Evolutionary conservation across 495 filamentous ascomycete species (phyloP).

Genomic region (Pseudevernia furfuracea): DNA sequence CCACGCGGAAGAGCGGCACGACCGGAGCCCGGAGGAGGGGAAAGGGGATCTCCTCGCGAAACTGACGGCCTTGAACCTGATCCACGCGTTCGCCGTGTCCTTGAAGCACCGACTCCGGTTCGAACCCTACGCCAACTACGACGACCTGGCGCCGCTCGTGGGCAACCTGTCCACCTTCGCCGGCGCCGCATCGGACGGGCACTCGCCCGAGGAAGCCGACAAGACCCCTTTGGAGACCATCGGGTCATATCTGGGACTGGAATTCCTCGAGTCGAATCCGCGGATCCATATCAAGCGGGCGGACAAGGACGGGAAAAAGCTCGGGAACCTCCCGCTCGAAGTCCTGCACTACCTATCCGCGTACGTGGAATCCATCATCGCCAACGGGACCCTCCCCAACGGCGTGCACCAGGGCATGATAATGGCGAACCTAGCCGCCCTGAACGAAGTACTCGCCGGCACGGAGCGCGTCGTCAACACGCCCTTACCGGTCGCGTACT

Average conservation of each 20-base stretch:
- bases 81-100: conserved; percentile 67
- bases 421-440: conserved; percentile 38
- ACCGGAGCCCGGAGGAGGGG: conserved; percentile 35
- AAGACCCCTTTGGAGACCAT: conserved; percentile 49
- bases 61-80: conserved; percentile 69
- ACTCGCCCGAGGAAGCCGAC: conserved; percentile 36
- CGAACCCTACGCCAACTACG: conserved; percentile 73
- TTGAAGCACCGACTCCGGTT: conserved; percentile 85
- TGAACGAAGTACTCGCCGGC: conserved; percentile 68
- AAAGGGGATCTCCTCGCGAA: conserved; percentile 69
- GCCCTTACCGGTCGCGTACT: conserved; percentile 76
- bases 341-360: conserved; percentile 64
- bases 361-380: conserved; percentile 52
- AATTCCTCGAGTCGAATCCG: conserved; percentile 65
- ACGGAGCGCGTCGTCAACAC: conserved; percentile 79
- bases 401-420: conserved; percentile 39
- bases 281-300: conserved; percentile 62
- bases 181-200: conserved; percentile 51
- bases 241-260: conserved; percentile 64
- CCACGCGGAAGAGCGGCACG: conserved; percentile 59
- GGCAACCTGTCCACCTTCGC: conserved; percentile 63
- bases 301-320: conserved; percentile 45
- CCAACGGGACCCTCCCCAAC: conserved; percentile 48
- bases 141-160: conserved; percentile 52
- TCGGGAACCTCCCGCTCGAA: conserved; percentile 73